phyloP scores from a whole-genome alignment of 2,329 filamentous ascomycete genomes.

The Ophiostoma triangulosporum region DNA sequence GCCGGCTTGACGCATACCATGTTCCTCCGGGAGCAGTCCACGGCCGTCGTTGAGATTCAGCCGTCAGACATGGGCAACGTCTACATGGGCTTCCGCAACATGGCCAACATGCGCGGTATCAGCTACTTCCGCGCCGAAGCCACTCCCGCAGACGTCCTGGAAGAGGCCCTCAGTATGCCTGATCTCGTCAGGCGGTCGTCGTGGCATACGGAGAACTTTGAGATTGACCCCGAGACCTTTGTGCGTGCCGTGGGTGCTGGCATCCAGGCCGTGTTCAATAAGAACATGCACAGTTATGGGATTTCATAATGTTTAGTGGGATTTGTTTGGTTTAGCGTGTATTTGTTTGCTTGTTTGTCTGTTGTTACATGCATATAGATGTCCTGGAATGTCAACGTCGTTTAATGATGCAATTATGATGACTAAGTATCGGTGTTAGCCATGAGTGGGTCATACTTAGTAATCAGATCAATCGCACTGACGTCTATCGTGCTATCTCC shows the following conservation, averaged over 20 bases:
- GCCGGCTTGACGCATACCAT: conserved; percentile 29
- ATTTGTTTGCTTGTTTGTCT: neutral
- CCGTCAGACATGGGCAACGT: conserved; percentile 21
- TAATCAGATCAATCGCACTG: neutral
- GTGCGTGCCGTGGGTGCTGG: conserved; percentile 5
- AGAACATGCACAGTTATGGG: conserved; percentile 4
- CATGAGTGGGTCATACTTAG: neutral
- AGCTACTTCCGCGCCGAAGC: conserved; percentile 26
- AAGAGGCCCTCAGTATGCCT: neutral
- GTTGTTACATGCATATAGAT: no score
- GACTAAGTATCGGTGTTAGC: no score
- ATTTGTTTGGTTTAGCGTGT: neutral
- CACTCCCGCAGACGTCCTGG: neutral
- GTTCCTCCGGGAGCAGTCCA: conserved; percentile 23
- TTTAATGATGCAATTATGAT: no score
- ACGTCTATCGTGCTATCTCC: neutral
- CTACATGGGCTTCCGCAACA: conserved; percentile 28
- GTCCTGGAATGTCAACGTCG: neutral
- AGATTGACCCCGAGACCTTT: conserved; percentile 3
- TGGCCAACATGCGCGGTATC: conserved; percentile 25
- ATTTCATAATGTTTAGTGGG: neutral
- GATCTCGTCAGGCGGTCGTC: neutral
- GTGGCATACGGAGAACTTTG: conserved; percentile 8
- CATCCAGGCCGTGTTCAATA: conserved; percentile 9
- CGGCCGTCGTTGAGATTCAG: conserved; percentile 28